Evolutionary conservation across 345 rosid genomes (phyloP).

Genomic region (Corchorus capsularis): DNA sequence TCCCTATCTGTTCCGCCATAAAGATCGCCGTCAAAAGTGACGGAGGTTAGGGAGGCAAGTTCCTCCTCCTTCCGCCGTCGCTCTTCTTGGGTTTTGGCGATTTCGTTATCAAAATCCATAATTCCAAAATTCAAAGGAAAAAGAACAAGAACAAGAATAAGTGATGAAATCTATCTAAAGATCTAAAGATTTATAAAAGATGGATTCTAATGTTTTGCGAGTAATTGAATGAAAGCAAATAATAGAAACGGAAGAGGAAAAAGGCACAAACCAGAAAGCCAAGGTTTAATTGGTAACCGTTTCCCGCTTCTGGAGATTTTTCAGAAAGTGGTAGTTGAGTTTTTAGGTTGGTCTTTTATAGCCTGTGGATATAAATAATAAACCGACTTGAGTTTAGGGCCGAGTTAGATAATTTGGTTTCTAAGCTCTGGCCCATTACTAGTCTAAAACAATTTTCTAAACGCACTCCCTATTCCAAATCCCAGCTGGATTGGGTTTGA

Average conservation of each 20-base stretch:
- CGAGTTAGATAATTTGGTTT: neutral
- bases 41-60: constrained; percentile 66
- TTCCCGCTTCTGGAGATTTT: too few species aligned
- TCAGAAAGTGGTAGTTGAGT: too few species aligned
- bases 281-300: neutral
- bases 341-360: too few species aligned
- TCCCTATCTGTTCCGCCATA: constrained; percentile 76
- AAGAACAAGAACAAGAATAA: neutral
- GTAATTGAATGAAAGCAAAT: neutral
- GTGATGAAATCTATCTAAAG: neutral
- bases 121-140: neutral
- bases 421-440: neutral
- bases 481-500: too few species aligned
- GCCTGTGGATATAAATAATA: too few species aligned
- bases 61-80: constrained; percentile 70
- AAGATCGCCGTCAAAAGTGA: constrained; percentile 76
- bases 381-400: neutral
- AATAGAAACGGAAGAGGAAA: neutral
- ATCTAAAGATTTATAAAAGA: neutral
- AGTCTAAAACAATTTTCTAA: neutral
- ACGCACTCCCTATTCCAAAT: neutral
- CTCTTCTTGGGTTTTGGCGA: constrained; percentile 85
- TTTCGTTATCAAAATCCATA: constrained; percentile 63
- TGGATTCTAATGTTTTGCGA: too few species aligned
- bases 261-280: neutral